phyloP scores from a whole-genome alignment of 2,329 filamentous ascomycete species.

The Metarhizium album region DNA sequence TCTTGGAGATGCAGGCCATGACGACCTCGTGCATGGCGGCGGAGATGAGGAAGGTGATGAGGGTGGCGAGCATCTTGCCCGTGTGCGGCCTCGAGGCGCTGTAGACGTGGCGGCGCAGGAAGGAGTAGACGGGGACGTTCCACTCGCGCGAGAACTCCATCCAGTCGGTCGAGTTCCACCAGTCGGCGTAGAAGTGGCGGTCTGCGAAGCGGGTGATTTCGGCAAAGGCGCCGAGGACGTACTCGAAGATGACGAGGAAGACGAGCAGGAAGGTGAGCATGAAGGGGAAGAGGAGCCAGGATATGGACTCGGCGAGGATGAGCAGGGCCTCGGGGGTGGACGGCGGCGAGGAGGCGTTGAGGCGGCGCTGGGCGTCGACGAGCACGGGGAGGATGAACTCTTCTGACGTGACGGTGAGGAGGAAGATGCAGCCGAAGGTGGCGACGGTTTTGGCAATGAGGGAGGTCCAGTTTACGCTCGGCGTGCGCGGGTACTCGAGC shows the following conservation, averaged over 20 bases:
- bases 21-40: slow-evolving; percentile 88
- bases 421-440: slow-evolving; percentile 92
- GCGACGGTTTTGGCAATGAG: slow-evolving; percentile 78
- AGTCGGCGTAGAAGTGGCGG: slow-evolving; percentile 79
- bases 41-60: slow-evolving; percentile 85
- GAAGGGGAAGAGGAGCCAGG: slow-evolving; percentile 87
- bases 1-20: slow-evolving; percentile 97
- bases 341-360: slow-evolving; percentile 30
- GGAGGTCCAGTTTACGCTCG: slow-evolving; percentile 65
- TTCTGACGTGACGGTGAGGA: slow-evolving; percentile 82
- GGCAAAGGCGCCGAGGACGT: slow-evolving; percentile 85
- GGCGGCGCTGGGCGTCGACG: slow-evolving; percentile 51
- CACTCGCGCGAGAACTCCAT: slow-evolving; percentile 93
- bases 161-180: slow-evolving; percentile 76
- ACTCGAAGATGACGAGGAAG: slow-evolving; percentile 97
- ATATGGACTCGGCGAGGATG: slow-evolving; percentile 81
- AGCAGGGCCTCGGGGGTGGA: slow-evolving; percentile 56
- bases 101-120: slow-evolving; percentile 91
- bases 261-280: slow-evolving; percentile 93
- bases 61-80: slow-evolving; percentile 65
- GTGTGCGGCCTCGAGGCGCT: slow-evolving; percentile 67
- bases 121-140: slow-evolving; percentile 97
- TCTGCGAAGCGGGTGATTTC: slow-evolving; percentile 92
- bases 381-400: slow-evolving; percentile 93
- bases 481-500: slow-evolving; percentile 80